Evolutionary conservation across 2,329 filamentous ascomycete species (phyloP).

Genomic region (Trichophyton simii): DNA sequence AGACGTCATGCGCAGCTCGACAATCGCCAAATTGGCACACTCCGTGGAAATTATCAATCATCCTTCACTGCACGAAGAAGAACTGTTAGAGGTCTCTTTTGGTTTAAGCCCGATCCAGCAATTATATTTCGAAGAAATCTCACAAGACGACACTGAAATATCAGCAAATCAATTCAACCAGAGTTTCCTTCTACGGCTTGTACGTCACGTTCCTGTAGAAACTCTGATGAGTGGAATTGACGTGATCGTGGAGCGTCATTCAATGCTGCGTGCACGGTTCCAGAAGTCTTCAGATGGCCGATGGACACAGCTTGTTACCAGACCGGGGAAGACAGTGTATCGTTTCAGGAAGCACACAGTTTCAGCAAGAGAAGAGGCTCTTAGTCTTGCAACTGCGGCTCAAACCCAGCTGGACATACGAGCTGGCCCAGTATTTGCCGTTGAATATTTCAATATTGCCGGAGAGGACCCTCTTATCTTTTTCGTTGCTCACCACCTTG

Average conservation of each 20-base stretch:
- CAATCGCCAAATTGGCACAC: background rate
- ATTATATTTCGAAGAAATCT: conserved; percentile 12
- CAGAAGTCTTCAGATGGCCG: background rate
- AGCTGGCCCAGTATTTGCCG: conserved; percentile 12
- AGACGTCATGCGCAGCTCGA: conserved; percentile 4
- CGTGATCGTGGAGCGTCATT: conserved; percentile 7
- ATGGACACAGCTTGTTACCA: conserved; percentile 14
- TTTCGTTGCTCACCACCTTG: conserved; percentile 12
- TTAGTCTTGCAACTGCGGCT: conserved; percentile 16
- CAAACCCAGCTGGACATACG: conserved; percentile 23
- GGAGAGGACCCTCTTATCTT: background rate
- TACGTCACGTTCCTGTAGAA: conserved; percentile 18
- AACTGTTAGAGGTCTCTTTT: conserved; percentile 13
- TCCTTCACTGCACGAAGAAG: background rate
- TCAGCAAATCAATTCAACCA: conserved; percentile 17
- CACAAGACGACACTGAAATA: background rate
- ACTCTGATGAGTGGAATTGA: conserved; percentile 14
- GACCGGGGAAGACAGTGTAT: background rate
- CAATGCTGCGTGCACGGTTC: conserved; percentile 5
- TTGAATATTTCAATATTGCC: conserved; percentile 2
- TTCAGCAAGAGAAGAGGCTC: background rate
- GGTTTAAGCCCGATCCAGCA: conserved; percentile 14
- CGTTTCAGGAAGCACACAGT: conserved; percentile 1
- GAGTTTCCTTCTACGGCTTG: conserved; percentile 9
- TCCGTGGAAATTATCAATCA: background rate